Conservation (phyloP, 2,329 filamentous ascomycete species). For the Kalaharituber pfeilii region DNA sequence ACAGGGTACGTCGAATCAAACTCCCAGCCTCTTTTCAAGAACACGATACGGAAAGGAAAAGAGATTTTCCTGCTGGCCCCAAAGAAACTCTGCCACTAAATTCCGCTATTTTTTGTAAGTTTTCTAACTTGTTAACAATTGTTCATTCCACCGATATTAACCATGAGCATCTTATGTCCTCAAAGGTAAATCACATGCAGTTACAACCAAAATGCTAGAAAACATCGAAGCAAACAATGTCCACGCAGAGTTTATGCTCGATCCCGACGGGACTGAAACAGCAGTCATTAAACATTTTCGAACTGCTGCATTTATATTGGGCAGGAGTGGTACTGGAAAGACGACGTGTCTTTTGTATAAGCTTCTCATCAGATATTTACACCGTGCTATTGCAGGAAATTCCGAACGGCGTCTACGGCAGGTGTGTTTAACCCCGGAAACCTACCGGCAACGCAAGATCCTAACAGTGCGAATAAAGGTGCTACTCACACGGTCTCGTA, state of each 20-base stretch:
- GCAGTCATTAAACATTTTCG: conserved; percentile 22
- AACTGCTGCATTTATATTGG: conserved; percentile 24
- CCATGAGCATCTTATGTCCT: too few relatives aligned
- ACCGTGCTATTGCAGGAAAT: conserved; percentile 5
- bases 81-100: not conserved
- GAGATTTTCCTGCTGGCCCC: not conserved
- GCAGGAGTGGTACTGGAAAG: conserved; percentile 26
- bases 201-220: conserved; percentile 22
- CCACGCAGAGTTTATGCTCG: conserved; percentile 24
- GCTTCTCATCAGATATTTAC: conserved; percentile 22
- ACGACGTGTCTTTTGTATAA: conserved; percentile 26
- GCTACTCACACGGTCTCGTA: conserved; percentile 23
- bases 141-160: too few relatives aligned
- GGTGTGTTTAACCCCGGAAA: not conserved
- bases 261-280: conserved; percentile 23
- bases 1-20: not conserved
- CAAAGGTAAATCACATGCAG: conserved; percentile 25
- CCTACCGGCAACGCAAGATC: not conserved
- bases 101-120: not conserved
- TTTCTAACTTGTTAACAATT: not conserved
- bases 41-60: not conserved
- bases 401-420: conserved; percentile 8
- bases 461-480: conserved; percentile 14
- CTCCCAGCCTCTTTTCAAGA: not conserved
- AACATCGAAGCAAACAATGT: conserved; percentile 14